These are phyloP conservation scores for Termitomyces sp. DNA, from an alignment of 768 basidiomycete genomes.

Conservation along the genomic window DNA sequence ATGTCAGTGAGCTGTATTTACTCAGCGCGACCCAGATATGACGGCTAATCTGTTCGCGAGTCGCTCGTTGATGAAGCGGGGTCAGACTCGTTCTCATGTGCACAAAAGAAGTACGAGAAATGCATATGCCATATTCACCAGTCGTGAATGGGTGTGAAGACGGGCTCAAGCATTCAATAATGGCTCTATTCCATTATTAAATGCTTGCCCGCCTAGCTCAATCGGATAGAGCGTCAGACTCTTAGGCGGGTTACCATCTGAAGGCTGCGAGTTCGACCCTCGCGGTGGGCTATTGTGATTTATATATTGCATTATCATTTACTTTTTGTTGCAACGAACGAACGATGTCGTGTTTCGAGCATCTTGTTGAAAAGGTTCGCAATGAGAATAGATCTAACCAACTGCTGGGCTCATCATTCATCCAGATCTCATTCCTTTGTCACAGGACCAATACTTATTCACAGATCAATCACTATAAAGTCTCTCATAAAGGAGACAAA, in stretches of 20 bases:
- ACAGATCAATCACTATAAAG: too few relatives aligned
- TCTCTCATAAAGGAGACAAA: too few relatives aligned
- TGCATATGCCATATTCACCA: background rate
- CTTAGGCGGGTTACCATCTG: conserved; percentile 45
- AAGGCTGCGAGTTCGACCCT: conserved; percentile 85
- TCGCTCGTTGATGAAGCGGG: background rate
- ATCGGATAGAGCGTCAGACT: conserved; percentile 54
- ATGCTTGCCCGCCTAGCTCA: conserved; percentile 37
- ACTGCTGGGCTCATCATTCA: too few relatives aligned
- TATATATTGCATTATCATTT: too few relatives aligned
- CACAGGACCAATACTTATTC: background rate
- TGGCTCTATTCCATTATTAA: too few relatives aligned
- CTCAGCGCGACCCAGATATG: background rate
- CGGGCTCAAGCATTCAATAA: too few relatives aligned
- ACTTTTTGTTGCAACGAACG: too few relatives aligned
- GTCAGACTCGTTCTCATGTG: background rate
- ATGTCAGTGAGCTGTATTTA: background rate
- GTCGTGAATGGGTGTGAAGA: too few relatives aligned
- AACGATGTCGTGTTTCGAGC: too few relatives aligned
- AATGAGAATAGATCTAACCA: too few relatives aligned
- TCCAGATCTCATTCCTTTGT: background rate
- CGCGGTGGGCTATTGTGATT: conserved; percentile 65
- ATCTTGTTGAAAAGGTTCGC: too few relatives aligned
- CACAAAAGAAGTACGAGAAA: background rate
- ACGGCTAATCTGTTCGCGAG: background rate